phyloP scores from a whole-genome alignment of 2,329 filamentous ascomycete species.

The Aspergillus ochraceus region DNA sequence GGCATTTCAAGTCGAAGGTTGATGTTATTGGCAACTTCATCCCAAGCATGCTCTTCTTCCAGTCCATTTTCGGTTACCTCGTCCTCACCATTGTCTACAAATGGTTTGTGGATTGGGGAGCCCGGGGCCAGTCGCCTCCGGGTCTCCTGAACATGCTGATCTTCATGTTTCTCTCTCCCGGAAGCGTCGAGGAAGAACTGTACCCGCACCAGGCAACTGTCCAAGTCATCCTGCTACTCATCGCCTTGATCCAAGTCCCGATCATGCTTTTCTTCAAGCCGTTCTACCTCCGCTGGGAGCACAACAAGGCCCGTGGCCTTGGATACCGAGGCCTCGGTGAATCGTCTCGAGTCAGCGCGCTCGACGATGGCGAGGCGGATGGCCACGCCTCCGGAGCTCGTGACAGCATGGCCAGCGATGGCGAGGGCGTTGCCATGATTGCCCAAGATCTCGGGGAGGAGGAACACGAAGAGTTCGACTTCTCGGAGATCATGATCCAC shows the following conservation, averaged over 20 bases:
- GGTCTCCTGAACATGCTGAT: slow-evolving; percentile 98
- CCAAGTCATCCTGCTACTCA: not conserved
- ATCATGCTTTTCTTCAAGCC: slow-evolving; percentile 93
- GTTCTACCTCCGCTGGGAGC: slow-evolving; percentile 88
- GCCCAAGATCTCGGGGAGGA: slow-evolving; percentile 77
- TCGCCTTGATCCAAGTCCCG: slow-evolving; percentile 72
- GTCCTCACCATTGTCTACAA: slow-evolving; percentile 95
- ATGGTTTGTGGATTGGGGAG: slow-evolving; percentile 87
- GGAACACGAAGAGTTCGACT: slow-evolving; percentile 96
- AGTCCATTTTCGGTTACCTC: slow-evolving; percentile 96
- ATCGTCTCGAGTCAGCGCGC: slow-evolving; percentile 79
- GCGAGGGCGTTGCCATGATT: slow-evolving; percentile 83
- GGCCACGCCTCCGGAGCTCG: slow-evolving; percentile 60
- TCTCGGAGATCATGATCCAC: slow-evolving; percentile 96
- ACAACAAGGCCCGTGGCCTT: slow-evolving; percentile 81
- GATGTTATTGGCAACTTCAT: slow-evolving; percentile 98
- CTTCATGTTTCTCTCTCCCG: slow-evolving; percentile 96
- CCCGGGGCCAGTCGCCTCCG: slow-evolving; percentile 67
- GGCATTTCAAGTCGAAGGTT: slow-evolving; percentile 90
- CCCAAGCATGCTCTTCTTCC: slow-evolving; percentile 99
- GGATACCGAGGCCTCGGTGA: slow-evolving; percentile 95
- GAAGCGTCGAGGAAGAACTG: slow-evolving; percentile 65
- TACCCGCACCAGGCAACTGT: slow-evolving; percentile 68
- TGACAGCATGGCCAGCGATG: slow-evolving; percentile 71
- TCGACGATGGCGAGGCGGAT: slow-evolving; percentile 80